Evolutionary conservation across 129 eudicot genomes (phyloP), one percentile per base, ranked within the genome.

Genomic region (Mikania micrantha): DNA sequence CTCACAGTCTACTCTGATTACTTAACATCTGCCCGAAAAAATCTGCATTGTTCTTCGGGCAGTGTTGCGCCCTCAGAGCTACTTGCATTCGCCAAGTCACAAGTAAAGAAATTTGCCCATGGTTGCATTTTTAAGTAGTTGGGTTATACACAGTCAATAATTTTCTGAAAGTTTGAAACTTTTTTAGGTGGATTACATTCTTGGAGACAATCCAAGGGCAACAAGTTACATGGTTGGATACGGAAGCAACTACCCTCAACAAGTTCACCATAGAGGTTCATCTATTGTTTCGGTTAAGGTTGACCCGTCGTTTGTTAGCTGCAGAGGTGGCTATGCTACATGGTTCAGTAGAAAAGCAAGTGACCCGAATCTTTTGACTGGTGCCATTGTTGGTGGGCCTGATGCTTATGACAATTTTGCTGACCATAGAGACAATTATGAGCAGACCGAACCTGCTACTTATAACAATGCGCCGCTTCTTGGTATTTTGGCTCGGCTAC

Each of bases 151-250:
- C 31, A 15, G 49, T 38, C 7, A 9, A 64, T 3, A 64, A 4
- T 0, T 19, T 45, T 7, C 36, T 52, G 28, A 64, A 61, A 47
- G 9, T 7, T 59, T 17, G 22, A 16, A 10, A 24, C 19, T 1
- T 57, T 41, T 8, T 44, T 35, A 90, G 97, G 95, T 92, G 58
- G 98, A 92, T 69, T 92, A 92, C 81, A 85, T 92, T 28, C 91
- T 92, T 16, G 98, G 98, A 21, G 95, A 88, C 72, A 92, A 92
- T 79, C 98, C 98, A 32, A 85, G 96, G 73, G 87, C 89, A 22
- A 92, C 96, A 38, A 92, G 98, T 75, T 92, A 92, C 82, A 88
- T 92, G 95, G 96, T 92, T 39, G 98, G 98, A n/a, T 88, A 92
- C 32, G 96, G 98, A 19, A 88, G 66, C 80, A 92, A 86, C 67